Evolutionary conservation across 1,284 basidiomycete species (phyloP), one percentile per base, ranked within the genome.

Genomic region (Rhodotorula sp.): DNA sequence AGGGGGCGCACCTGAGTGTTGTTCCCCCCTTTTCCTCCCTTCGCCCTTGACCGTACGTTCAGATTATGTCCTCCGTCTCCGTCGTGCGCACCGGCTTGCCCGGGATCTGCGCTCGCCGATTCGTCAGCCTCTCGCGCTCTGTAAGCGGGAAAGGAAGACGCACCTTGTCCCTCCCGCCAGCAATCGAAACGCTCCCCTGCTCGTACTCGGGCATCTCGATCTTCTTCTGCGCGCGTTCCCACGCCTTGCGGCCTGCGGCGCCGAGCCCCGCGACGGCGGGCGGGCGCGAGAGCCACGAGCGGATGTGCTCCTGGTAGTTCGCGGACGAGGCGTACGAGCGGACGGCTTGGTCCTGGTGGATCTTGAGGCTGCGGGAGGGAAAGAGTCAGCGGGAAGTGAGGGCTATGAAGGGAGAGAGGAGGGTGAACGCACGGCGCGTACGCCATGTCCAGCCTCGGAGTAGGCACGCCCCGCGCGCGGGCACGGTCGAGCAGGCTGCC

Each of bases 401-500:
- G 9, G 27, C 7, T 9, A 48, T 34, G 36, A 9, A 8, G 32
- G 29, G 48, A 50, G 48, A 27, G 48, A n/a, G 34, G 17, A n/a
- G n/a, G 25, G n/a, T 8, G 21, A 21, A 62, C 46, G n/a, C 29
- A 66, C 41, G 63, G 25, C 21, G 71, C 48, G 55, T 75, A 77
- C 8, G 70, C 69, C n/a, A 71, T 29, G 65, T 77, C 75, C 46
- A 77, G 66, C 0, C 75, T 58, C 2, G 75, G 75, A 0, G 75
- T 77, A 21, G 69, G 71, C 39, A 77, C 71, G 9, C 69, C 71
- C 34, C 64, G 65, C 27, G 69, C 73, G 22, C 75, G 61, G 9
- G 75, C 75, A 19, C 73, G 70, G 46, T 75, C 73, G n/a, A 77
- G 63, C 10, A 77, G n/a, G 21, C 58, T 57, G 15, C 75, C 75